Conservation (phyloP, 805 yeast species). For the Scheffersomyces stipitis region DNA sequence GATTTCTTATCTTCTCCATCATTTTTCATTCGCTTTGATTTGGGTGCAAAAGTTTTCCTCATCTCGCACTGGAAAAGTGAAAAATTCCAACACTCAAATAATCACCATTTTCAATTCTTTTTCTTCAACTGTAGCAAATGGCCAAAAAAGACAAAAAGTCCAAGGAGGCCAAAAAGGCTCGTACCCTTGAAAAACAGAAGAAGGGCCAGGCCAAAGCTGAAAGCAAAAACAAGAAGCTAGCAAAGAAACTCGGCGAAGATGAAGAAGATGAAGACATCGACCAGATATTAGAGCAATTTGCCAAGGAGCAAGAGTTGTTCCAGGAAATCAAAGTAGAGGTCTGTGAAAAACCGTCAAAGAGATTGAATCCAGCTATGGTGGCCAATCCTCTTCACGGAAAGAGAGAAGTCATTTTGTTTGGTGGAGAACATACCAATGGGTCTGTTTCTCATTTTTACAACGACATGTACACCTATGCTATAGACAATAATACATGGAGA, state of each 20-base stretch:
- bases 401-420: conserved; percentile 78
- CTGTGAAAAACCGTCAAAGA: conserved; percentile 58
- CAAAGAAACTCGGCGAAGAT: conserved; percentile 72
- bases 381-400: conserved; percentile 74
- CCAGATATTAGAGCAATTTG: conserved; percentile 72
- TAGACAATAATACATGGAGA: conserved; percentile 82
- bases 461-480: conserved; percentile 70
- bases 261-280: conserved; percentile 87
- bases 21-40: too few relatives aligned
- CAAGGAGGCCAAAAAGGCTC: conserved; percentile 88
- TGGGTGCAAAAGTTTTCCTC: too few relatives aligned
- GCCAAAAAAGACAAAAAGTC: conserved; percentile 85
- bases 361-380: conserved; percentile 75
- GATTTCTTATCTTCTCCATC: too few relatives aligned
- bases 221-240: conserved; percentile 67
- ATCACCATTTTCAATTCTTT: too few relatives aligned
- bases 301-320: conserved; percentile 76
- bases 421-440: conserved; percentile 73
- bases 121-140: too few relatives aligned
- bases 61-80: too few relatives aligned
- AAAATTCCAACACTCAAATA: too few relatives aligned
- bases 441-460: conserved; percentile 70
- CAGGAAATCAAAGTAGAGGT: conserved; percentile 66
- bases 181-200: conserved; percentile 77
- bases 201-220: conserved; percentile 77